Evolutionary conservation across 768 basidiomycete genomes (phyloP).

Genomic region (Mycena pura): DNA sequence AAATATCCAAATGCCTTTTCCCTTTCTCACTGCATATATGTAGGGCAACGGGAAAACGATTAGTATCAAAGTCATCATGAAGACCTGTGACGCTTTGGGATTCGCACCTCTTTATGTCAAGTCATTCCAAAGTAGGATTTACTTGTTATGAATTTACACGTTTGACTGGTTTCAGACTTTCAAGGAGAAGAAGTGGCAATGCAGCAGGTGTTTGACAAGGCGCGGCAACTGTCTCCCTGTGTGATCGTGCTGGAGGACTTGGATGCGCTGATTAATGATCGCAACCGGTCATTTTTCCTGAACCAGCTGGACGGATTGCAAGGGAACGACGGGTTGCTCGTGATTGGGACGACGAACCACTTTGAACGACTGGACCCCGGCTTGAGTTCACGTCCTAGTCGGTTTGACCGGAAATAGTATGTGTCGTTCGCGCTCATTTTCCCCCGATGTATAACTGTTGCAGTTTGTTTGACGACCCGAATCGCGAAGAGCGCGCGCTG

Average conservation of each 20-base stretch:
- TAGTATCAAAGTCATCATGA: constrained; percentile 84
- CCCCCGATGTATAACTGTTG: background rate
- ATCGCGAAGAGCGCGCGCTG: constrained; percentile 62
- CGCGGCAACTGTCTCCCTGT: constrained; percentile 73
- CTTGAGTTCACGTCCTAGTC: constrained; percentile 77
- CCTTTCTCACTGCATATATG: background rate
- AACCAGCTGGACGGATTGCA: constrained; percentile 86
- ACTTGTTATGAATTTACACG: background rate
- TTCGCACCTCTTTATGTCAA: constrained; percentile 82
- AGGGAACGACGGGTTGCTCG: constrained; percentile 78
- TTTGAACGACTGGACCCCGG: constrained; percentile 82
- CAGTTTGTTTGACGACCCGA: constrained; percentile 78
- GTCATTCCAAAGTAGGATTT: constrained; percentile 68
- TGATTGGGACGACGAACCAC: constrained; percentile 86
- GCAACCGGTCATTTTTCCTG: constrained; percentile 86
- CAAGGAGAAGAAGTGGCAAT: constrained; percentile 73
- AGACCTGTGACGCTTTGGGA: constrained; percentile 64
- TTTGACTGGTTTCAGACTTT: constrained; percentile 46
- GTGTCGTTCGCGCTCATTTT: constrained; percentile 32
- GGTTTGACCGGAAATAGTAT: constrained; percentile 88
- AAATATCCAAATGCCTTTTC: background rate
- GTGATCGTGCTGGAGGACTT: constrained; percentile 65
- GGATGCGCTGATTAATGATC: constrained; percentile 80
- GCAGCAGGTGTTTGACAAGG: constrained; percentile 70
- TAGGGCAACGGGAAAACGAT: constrained; percentile 86